A percentile compares a stretch with the other conserved stretches of the same genome.
These are phyloP conservation scores for Carex pumila DNA, from an alignment of 176 grass and related monocot genomes.

Conservation along the genomic window DNA sequence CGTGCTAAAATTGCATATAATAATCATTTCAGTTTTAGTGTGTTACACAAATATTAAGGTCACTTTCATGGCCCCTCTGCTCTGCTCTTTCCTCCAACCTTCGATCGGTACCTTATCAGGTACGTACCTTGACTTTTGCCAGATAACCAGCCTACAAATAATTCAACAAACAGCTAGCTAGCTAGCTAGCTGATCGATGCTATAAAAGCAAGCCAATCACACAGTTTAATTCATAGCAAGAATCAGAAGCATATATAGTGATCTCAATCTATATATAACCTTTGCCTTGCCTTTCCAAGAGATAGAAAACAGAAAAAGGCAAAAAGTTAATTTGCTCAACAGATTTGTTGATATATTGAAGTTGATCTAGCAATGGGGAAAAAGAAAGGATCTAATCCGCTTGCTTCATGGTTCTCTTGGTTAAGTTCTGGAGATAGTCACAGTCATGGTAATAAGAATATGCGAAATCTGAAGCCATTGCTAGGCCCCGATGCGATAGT, in stretches of 20 bases:
- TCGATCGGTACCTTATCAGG: background rate
- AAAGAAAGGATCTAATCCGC: background rate
- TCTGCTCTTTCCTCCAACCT: background rate
- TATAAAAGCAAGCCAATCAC: constrained; percentile 5
- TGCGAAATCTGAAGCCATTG: background rate
- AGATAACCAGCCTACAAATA: background rate
- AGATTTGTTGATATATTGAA: background rate
- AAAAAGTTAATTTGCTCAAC: background rate
- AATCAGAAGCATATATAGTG: background rate
- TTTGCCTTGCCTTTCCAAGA: background rate
- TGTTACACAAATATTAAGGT: background rate
- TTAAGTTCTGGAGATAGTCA: background rate
- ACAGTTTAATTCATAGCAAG: background rate
- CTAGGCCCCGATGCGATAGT: background rate
- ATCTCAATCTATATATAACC: background rate
- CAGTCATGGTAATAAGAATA: background rate
- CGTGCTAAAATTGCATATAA: no score
- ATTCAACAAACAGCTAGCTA: background rate
- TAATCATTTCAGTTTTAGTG: no score
- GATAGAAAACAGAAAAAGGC: background rate
- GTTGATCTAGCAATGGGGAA: background rate
- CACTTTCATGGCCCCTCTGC: background rate
- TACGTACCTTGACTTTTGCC: background rate
- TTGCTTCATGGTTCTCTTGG: constrained; percentile 18
- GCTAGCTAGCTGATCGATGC: no score